phyloP scores from a whole-genome alignment of 352 stramenopile species.

The Pythium monospermum region DNA sequence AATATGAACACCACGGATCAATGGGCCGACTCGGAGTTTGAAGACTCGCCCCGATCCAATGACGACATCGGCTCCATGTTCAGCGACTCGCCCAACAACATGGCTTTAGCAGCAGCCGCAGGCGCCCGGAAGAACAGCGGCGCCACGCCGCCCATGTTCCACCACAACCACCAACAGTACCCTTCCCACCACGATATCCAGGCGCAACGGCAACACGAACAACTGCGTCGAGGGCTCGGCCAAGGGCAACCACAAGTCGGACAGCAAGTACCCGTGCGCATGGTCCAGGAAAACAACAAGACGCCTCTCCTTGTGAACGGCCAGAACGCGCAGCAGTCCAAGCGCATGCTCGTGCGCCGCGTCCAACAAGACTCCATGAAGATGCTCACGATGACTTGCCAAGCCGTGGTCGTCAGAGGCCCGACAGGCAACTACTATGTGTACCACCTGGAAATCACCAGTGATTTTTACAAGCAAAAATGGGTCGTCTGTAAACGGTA shows the following conservation, averaged over 20 bases:
- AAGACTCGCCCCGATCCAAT: constrained; percentile 58
- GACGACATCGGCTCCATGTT: constrained; percentile 75
- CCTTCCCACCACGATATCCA: constrained; percentile 13
- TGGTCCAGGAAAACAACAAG: constrained; percentile 41
- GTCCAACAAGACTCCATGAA: constrained; percentile 81
- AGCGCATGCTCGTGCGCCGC: constrained; percentile 60
- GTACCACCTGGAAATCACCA: constrained; percentile 84
- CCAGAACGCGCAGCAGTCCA: constrained; percentile 40
- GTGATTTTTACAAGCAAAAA: constrained; percentile 87
- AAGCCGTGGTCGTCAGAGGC: constrained; percentile 72
- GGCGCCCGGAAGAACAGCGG: constrained; percentile 22
- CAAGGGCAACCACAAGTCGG: constrained; percentile 36
- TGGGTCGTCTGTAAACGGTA: constrained; percentile 88
- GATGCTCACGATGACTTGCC: constrained; percentile 59
- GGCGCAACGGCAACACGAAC: constrained; percentile 37
- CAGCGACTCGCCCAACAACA: constrained; percentile 58
- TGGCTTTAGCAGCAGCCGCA: constrained; percentile 5
- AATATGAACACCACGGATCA: constrained; percentile 31
- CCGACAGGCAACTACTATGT: constrained; percentile 78
- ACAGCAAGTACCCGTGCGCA: constrained; percentile 36
- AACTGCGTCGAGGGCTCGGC: constrained; percentile 43
- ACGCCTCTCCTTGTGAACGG: constrained; percentile 5
- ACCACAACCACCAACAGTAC: constrained; percentile 28
- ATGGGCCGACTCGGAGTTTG: constrained; percentile 70
- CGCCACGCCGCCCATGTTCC: constrained; percentile 38